Conservation (phyloP, 1,284 basidiomycete genomes). For the Ustilago lituana region DNA sequence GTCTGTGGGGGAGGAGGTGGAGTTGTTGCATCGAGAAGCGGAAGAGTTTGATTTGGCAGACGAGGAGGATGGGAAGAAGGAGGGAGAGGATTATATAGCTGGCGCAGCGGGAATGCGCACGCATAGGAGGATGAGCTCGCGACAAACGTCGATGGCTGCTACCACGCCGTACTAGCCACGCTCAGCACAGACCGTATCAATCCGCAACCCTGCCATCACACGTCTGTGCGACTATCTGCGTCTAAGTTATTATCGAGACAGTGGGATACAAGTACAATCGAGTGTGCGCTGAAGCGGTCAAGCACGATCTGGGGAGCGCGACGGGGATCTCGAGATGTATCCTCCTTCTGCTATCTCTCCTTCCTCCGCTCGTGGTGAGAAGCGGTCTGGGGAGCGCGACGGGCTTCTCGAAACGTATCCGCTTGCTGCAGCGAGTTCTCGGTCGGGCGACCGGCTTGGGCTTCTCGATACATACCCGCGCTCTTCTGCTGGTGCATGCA, state of each 20-base stretch:
- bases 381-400: conserved; percentile 8
- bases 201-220: too few relatives aligned
- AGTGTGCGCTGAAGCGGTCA: background rate
- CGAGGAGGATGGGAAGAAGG: background rate
- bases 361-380: too few relatives aligned
- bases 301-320: conserved; percentile 48
- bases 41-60: background rate
- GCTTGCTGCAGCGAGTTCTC: conserved; percentile 5
- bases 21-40: too few relatives aligned
- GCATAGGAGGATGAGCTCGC: background rate
- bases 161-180: background rate
- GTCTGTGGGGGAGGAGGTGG: background rate
- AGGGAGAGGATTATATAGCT: background rate
- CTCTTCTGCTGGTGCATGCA: too few relatives aligned
- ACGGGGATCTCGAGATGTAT: conserved; percentile 68
- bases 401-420: too few relatives aligned
- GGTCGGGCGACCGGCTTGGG: conserved; percentile 17
- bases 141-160: background rate
- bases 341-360: conserved; percentile 17
- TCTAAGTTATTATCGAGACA: too few relatives aligned
- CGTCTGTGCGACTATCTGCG: too few relatives aligned
- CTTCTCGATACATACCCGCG: conserved; percentile 14
- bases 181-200: too few relatives aligned
- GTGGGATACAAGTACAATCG: conserved; percentile 12
- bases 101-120: too few relatives aligned